Conservation (phyloP, 2,329 filamentous ascomycete genomes). For the Xylaria sp. region DNA sequence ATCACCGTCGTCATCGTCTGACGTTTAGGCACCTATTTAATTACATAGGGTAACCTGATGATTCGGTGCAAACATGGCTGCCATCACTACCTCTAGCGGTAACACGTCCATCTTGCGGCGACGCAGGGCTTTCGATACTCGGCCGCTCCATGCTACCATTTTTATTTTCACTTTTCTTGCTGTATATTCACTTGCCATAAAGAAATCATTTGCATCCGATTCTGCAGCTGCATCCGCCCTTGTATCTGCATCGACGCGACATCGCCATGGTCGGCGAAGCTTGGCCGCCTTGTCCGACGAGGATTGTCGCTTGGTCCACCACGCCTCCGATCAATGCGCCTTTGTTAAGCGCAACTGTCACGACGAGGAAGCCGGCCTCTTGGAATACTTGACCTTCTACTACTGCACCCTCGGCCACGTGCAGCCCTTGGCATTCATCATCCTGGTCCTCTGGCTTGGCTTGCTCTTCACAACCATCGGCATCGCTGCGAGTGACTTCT, state of each 20-base stretch:
- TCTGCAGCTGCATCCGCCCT: neutral
- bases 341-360: slow-evolving; percentile 83
- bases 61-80: slow-evolving; percentile 10
- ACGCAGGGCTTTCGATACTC: slow-evolving; percentile 48
- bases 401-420: slow-evolving; percentile 77
- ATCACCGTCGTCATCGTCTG: neutral
- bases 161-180: slow-evolving; percentile 54
- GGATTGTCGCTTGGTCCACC: slow-evolving; percentile 81
- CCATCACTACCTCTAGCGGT: neutral
- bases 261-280: slow-evolving; percentile 27
- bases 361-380: slow-evolving; percentile 87
- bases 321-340: slow-evolving; percentile 79
- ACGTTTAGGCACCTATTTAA: neutral
- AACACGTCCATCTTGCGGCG: slow-evolving; percentile 12
- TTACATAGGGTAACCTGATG: neutral
- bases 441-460: slow-evolving; percentile 82
- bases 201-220: slow-evolving; percentile 9
- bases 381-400: slow-evolving; percentile 89
- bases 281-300: slow-evolving; percentile 37
- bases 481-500: slow-evolving; percentile 97
- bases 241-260: neutral
- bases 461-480: slow-evolving; percentile 96
- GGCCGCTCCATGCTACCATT: slow-evolving; percentile 57
- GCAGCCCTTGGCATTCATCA: slow-evolving; percentile 77
- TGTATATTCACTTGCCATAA: slow-evolving; percentile 50